Evolutionary conservation across 805 yeast species (phyloP).

Genomic region (Metschnikowia aberdeeniae): DNA sequence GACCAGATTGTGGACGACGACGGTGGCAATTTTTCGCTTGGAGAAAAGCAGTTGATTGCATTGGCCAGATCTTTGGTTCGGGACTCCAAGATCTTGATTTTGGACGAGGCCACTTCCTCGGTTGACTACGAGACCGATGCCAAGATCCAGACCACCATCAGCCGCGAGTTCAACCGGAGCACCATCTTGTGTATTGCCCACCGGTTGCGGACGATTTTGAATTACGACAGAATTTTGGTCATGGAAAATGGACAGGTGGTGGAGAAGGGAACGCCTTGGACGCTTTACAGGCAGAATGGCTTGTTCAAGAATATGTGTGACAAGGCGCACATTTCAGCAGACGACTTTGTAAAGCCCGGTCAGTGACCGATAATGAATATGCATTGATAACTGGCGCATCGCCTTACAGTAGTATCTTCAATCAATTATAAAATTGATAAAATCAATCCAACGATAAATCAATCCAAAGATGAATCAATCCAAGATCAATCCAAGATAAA

Average conservation of each 20-base stretch:
- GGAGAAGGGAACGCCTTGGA: conserved; percentile 34
- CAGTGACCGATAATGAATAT: neutral
- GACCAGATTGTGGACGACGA: conserved; percentile 36
- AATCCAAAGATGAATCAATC: too few relatives aligned
- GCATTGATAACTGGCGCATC: neutral
- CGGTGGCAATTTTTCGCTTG: conserved; percentile 34
- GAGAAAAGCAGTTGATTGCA: conserved; percentile 37
- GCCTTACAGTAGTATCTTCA: too few relatives aligned
- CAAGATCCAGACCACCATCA: conserved; percentile 32
- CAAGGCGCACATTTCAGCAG: conserved; percentile 29
- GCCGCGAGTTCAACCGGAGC: conserved; percentile 28
- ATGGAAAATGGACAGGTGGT: conserved; percentile 32
- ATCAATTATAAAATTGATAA: too few relatives aligned
- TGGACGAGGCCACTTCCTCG: conserved; percentile 39
- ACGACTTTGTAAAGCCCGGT: conserved; percentile 21
- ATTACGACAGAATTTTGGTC: conserved; percentile 33
- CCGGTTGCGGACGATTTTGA: conserved; percentile 34
- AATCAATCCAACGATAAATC: too few relatives aligned
- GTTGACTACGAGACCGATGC: conserved; percentile 39
- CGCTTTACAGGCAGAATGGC: conserved; percentile 24
- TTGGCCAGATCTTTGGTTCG: conserved; percentile 38
- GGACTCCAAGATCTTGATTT: conserved; percentile 32
- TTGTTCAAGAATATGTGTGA: conserved; percentile 35
- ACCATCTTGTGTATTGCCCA: conserved; percentile 39
- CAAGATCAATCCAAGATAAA: too few relatives aligned